Percentiles rank a stretch among this genome's conserved stretches.
Evolutionary conservation across 768 basidiomycete genomes (phyloP).

Genomic region (Boletus vinaceobasis): DNA sequence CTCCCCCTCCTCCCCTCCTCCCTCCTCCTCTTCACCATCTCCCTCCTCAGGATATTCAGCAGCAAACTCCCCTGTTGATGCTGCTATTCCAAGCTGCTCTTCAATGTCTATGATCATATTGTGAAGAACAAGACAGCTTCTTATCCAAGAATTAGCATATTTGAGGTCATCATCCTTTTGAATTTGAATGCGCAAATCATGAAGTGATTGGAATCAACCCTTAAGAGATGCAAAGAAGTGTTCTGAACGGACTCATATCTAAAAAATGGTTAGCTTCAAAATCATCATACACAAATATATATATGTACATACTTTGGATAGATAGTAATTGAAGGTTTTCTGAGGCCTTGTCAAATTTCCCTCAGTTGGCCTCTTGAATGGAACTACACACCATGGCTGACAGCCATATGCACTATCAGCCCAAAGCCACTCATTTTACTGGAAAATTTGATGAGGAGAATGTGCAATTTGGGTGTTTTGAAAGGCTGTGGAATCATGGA

Average conservation of each 20-base stretch:
- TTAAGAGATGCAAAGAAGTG: constrained; percentile 15
- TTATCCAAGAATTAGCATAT: background rate
- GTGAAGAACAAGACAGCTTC: constrained; percentile 6
- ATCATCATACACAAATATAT: no score
- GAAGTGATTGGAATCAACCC: constrained; percentile 8
- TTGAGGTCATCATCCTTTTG: background rate
- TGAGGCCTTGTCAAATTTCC: constrained; percentile 15
- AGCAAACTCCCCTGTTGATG: background rate
- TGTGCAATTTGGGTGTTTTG: background rate
- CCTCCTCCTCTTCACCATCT: no score
- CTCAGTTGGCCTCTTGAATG: constrained; percentile 21
- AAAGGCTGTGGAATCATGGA: constrained; percentile 12
- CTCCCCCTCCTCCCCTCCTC: no score
- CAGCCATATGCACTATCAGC: constrained; percentile 15
- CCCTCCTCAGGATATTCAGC: background rate
- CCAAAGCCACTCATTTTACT: constrained; percentile 16
- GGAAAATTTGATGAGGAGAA: background rate
- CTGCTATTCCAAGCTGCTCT: background rate
- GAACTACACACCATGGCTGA: constrained; percentile 23
- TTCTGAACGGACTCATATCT: constrained; percentile 5
- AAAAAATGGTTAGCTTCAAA: background rate
- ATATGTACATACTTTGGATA: constrained; percentile 21
- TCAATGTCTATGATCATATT: constrained; percentile 20
- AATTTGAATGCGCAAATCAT: constrained; percentile 9
- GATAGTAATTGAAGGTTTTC: constrained; percentile 21